Evolutionary conservation across 1,284 basidiomycete species (phyloP).

Genomic region (Peniophora sp.): DNA sequence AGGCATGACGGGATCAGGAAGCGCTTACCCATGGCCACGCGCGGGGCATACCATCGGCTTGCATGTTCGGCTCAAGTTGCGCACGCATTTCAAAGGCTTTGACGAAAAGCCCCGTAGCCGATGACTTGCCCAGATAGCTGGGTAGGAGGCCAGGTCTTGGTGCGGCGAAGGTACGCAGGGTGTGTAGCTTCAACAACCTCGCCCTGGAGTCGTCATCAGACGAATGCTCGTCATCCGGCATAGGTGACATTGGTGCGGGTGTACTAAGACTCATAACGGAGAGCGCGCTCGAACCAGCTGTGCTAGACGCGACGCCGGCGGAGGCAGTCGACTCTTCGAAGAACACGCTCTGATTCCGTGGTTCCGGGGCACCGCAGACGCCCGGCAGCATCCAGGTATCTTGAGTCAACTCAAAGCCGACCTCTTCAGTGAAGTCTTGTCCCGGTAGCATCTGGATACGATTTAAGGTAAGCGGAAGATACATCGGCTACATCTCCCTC

Average conservation of each 20-base stretch:
- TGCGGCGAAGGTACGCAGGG: too few relatives aligned
- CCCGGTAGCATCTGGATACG: neutral
- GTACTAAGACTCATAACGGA: neutral
- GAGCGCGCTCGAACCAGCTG: too few relatives aligned
- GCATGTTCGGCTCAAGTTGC: too few relatives aligned
- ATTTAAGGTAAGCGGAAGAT: too few relatives aligned
- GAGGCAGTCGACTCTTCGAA: neutral
- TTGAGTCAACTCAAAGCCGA: neutral
- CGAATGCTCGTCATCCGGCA: neutral
- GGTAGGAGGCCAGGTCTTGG: too few relatives aligned
- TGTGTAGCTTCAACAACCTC: too few relatives aligned
- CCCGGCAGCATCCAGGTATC: neutral
- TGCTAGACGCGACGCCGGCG: neutral
- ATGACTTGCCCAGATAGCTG: neutral
- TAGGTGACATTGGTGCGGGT: neutral
- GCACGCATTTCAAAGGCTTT: too few relatives aligned
- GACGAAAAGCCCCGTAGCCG: neutral
- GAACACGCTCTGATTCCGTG: neutral
- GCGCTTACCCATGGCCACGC: neutral
- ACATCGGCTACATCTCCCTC: too few relatives aligned
- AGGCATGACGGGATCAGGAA: neutral
- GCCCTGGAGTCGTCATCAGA: neutral
- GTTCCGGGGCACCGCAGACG: neutral
- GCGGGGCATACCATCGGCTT: neutral
- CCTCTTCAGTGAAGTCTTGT: neutral